Percentiles rank a stretch among this genome's conserved stretches.
These are phyloP conservation scores for Nigrospora oryzae DNA, from an alignment of 2,329 filamentous ascomycete species.

Conservation along the genomic window DNA sequence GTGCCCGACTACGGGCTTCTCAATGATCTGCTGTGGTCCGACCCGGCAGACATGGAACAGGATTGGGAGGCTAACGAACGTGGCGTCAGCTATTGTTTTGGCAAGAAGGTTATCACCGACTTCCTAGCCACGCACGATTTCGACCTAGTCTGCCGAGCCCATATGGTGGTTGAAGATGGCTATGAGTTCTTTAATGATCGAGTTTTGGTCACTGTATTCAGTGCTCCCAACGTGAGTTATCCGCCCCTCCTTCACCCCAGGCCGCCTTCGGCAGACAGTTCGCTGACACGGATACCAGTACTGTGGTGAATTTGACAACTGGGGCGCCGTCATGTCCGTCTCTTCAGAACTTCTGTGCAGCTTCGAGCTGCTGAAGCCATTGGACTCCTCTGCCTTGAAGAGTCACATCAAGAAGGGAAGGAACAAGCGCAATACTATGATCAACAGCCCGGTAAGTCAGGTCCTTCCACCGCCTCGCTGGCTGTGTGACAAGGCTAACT, in stretches of 20 bases:
- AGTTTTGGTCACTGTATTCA: conserved; percentile 93
- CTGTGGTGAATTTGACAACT: conserved; percentile 98
- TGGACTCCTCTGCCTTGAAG: conserved; percentile 93
- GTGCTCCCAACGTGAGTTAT: conserved; percentile 83
- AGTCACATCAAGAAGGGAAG: conserved; percentile 98
- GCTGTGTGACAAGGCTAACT: not conserved
- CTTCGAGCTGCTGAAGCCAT: conserved; percentile 91
- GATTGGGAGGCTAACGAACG: conserved; percentile 98
- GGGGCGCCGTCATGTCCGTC: conserved; percentile 98
- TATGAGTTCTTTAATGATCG: conserved; percentile 98
- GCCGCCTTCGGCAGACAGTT: no score
- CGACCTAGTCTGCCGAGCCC: conserved; percentile 90
- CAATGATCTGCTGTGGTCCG: conserved; percentile 94
- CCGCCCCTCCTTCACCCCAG: no score
- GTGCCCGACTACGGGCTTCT: conserved; percentile 94
- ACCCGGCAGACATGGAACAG: conserved; percentile 94
- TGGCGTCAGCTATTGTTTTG: conserved; percentile 96
- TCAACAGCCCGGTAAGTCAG: conserved; percentile 84
- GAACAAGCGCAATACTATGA: conserved; percentile 88
- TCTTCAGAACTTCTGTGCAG: conserved; percentile 89
- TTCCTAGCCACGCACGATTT: conserved; percentile 94
- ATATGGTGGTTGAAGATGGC: conserved; percentile 98
- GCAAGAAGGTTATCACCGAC: conserved; percentile 95
- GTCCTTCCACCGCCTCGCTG: not conserved
- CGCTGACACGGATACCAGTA: conserved; percentile 50